A percentile compares a stretch with the other conserved stretches of the same genome.
Evolutionary conservation across 768 basidiomycete species (phyloP).

Genomic region (Boletus bicolor): DNA sequence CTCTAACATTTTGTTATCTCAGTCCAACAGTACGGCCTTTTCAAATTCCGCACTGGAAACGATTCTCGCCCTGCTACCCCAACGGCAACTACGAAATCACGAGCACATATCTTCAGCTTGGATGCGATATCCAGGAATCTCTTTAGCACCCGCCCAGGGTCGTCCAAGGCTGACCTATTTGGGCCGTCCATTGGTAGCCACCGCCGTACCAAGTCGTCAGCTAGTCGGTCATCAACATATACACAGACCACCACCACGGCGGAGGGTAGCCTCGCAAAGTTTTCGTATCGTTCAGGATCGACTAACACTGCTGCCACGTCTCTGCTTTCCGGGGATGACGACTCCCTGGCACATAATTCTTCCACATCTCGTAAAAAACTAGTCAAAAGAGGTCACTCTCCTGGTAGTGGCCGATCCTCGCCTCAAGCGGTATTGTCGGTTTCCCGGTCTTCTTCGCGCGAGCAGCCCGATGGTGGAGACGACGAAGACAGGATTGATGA

Average conservation of each 20-base stretch:
- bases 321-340: constrained; percentile 59
- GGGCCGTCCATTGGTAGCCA: constrained; percentile 67
- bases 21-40: constrained; percentile 89
- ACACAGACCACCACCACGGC: constrained; percentile 67
- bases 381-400: constrained; percentile 47
- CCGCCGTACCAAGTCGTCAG: constrained; percentile 58
- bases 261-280: constrained; percentile 67
- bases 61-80: constrained; percentile 84
- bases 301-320: constrained; percentile 63
- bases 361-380: constrained; percentile 47
- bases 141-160: constrained; percentile 69
- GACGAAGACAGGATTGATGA: constrained; percentile 46
- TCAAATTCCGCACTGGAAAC: constrained; percentile 79
- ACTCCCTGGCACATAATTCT: constrained; percentile 42
- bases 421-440: constrained; percentile 34
- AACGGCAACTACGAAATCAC: constrained; percentile 65
- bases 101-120: constrained; percentile 82
- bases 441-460: constrained; percentile 46
- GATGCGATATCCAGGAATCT: constrained; percentile 89
- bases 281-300: constrained; percentile 69
- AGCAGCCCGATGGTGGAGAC: constrained; percentile 36
- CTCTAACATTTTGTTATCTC: neutral
- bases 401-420: constrained; percentile 34
- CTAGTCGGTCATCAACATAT: constrained; percentile 69
- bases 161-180: constrained; percentile 72